A percentile compares a stretch with the other conserved stretches of the same genome.
phyloP scores from a whole-genome alignment of 495 filamentous ascomycete genomes.

The Talaromyces borbonicus region DNA sequence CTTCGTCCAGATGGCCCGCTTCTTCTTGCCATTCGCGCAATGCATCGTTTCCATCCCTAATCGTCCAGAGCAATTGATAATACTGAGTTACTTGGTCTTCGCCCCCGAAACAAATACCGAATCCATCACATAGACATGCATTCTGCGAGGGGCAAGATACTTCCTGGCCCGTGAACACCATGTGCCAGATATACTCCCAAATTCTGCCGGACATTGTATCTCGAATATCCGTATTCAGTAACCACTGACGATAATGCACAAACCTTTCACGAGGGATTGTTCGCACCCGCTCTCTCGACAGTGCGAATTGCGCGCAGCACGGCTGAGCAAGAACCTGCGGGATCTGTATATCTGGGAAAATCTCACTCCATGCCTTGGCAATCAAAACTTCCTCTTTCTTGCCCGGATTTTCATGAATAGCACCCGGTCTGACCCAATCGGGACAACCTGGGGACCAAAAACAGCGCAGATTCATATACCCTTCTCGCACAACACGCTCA shows the following conservation, averaged over 20 bases:
- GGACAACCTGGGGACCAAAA: constrained; percentile 53
- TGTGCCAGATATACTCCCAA: constrained; percentile 71
- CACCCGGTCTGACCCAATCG: constrained; percentile 54
- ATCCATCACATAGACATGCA: constrained; percentile 69
- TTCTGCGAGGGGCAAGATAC: constrained; percentile 54
- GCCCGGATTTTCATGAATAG: constrained; percentile 32
- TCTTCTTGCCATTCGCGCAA: constrained; percentile 36
- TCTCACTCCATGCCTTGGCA: constrained; percentile 41
- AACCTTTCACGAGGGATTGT: constrained; percentile 50
- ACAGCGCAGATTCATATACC: constrained; percentile 60
- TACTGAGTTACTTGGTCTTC: constrained; percentile 42
- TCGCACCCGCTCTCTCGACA: constrained; percentile 45
- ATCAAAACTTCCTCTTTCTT: constrained; percentile 57
- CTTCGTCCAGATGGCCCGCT: constrained; percentile 24
- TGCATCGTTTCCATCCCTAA: constrained; percentile 34
- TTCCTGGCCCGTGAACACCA: constrained; percentile 50
- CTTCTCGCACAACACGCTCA: constrained; percentile 44
- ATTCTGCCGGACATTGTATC: constrained; percentile 62
- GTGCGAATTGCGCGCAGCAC: constrained; percentile 63
- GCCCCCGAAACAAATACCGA: constrained; percentile 66
- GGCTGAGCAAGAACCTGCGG: constrained; percentile 44
- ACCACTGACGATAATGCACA: constrained; percentile 57
- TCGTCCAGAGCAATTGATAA: constrained; percentile 28
- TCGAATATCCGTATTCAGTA: constrained; percentile 49
- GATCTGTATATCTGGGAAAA: constrained; percentile 44